phyloP scores from a whole-genome alignment of 2,329 filamentous ascomycete genomes.

The Colletotrichum orchidophilum region DNA sequence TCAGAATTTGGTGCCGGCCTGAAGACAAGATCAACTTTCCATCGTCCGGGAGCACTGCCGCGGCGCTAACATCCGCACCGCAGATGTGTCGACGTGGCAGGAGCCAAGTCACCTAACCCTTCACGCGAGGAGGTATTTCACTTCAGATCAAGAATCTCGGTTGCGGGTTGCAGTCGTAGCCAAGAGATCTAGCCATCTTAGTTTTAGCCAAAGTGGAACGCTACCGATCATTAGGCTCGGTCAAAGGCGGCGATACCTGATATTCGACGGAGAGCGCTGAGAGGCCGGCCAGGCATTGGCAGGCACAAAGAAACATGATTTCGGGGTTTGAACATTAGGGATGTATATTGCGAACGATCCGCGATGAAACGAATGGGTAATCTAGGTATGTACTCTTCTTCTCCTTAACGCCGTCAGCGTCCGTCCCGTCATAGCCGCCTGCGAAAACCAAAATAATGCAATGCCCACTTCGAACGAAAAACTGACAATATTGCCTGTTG shows the following conservation, averaged over 20 bases:
- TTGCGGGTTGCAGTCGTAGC: not conserved
- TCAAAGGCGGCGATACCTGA: not conserved
- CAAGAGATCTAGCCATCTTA: not conserved
- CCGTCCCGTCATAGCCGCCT: not conserved
- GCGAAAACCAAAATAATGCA: not conserved
- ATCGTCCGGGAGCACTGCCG: not conserved
- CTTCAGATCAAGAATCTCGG: not conserved
- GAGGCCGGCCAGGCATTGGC: not conserved
- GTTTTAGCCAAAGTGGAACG: not conserved
- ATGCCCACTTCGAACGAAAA: not conserved
- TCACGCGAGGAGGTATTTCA: not conserved
- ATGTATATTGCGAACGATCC: constrained; percentile 14
- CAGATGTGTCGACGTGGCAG: not conserved
- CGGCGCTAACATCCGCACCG: not conserved
- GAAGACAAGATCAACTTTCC: not conserved
- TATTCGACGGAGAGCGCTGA: not conserved
- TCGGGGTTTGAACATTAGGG: not conserved
- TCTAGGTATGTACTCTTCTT: constrained; percentile 13
- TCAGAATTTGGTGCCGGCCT: not conserved
- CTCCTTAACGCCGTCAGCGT: constrained; percentile 23
- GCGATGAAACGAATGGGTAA: constrained; percentile 3
- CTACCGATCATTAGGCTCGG: not conserved
- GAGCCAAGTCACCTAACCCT: not conserved
- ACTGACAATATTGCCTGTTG: not conserved
- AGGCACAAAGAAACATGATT: not conserved